Percentiles rank a stretch among this genome's conserved stretches.
Evolutionary conservation across 495 filamentous ascomycete species (phyloP).

Genomic region (Trichoderma parareesei): DNA sequence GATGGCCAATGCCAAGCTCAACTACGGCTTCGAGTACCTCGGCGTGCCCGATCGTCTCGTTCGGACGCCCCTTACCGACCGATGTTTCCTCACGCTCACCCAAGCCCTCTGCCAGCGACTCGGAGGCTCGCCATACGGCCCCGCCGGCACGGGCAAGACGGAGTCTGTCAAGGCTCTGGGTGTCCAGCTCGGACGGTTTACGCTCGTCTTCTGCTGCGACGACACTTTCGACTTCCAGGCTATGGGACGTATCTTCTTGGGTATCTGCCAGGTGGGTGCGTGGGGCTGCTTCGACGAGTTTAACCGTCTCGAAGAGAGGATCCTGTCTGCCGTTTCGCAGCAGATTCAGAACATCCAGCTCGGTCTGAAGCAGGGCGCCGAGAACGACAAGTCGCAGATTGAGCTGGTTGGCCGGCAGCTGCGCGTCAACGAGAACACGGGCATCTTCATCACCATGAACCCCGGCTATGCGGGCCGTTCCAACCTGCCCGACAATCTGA

Average conservation of each 20-base stretch:
- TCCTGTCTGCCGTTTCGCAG: conserved; percentile 94
- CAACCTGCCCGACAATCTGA: conserved; percentile 95
- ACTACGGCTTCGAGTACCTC: conserved; percentile 96
- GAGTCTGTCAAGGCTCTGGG: conserved; percentile 97
- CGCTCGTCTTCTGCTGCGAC: conserved; percentile 96
- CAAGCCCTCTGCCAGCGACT: conserved; percentile 92
- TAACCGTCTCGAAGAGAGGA: conserved; percentile 94
- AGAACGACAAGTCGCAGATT: conserved; percentile 75
- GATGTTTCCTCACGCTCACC: conserved; percentile 94
- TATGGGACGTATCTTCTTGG: conserved; percentile 98
- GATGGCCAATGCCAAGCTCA: conserved; percentile 93
- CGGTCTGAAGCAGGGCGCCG: conserved; percentile 71
- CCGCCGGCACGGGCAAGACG: conserved; percentile 98
- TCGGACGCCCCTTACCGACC: conserved; percentile 89
- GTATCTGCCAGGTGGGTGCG: conserved; percentile 97
- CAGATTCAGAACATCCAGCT: conserved; percentile 99
- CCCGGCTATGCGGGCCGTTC: conserved; percentile 97
- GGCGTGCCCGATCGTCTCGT: conserved; percentile 94
- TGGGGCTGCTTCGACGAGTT: conserved; percentile 99
- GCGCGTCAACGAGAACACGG: conserved; percentile 80
- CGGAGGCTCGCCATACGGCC: conserved; percentile 94
- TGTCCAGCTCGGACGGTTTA: conserved; percentile 93
- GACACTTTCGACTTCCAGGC: conserved; percentile 99
- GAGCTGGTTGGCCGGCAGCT: conserved; percentile 88
- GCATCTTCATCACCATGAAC: conserved; percentile 99